Evolutionary conservation across 805 yeast genomes (phyloP), one percentile per base, ranked within the genome.

Genomic region (Candida michaelii): DNA sequence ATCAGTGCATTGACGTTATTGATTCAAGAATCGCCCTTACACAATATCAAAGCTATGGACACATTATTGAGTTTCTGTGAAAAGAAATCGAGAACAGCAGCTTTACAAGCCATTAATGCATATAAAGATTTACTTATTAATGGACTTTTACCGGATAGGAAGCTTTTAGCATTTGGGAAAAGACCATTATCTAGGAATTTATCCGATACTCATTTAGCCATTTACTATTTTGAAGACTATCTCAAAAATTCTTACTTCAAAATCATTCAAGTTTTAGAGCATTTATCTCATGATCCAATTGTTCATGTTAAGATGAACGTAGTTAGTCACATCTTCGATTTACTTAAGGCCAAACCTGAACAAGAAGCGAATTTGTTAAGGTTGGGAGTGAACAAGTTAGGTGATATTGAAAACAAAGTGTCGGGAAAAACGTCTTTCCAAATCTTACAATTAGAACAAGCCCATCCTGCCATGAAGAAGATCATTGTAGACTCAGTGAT

Each of bases 381-480:
- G 53, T 73, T 93, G 41, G 96, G 96, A 40, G 93, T 89, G 35
- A 93, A 93, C 63, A 93, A 93, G 61, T 73, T 93, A 27, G 99
- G 99, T 66, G 99, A 93, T 60, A 77, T 78, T 33, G 97, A 91
- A 49, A 85, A 87, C 48, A 89, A 89, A 59, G 96, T 93, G 4
- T 80, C 95, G 1, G 85, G 98, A 0, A 87, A 87, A 58, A 80
- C 95, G 1, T 89, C 97, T 4, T 88, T 79, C 61, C 82, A 83
- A 49, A 67, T 93, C 35, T 72, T 90, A 49, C 83, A 84, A 54
- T 66, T 89, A 31, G 86, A 93, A 61, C 95, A 88, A 62, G 84
- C 82, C 3, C 99, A 93, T 62, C 99, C 99, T 14, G 93, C 93
- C 38, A 93, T 93, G 98, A 91, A 89, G 63, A 68, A 78, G 40